These are phyloP conservation scores for Cyberlindnera xylosilytica DNA, from an alignment of 805 yeast genomes.

Conservation along the genomic window DNA sequence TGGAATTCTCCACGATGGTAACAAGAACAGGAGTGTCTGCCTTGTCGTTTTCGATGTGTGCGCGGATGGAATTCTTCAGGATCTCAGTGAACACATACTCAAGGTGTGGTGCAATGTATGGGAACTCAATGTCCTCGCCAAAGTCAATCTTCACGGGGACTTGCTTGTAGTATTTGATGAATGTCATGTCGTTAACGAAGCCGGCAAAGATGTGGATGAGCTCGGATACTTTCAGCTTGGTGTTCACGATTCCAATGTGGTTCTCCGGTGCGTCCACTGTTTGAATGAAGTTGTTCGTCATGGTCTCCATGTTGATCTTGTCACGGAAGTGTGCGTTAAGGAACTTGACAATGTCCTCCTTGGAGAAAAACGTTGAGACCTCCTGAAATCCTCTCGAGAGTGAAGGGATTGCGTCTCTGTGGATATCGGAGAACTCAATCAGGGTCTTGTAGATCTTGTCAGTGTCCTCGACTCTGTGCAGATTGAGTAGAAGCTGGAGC, in stretches of 20 bases:
- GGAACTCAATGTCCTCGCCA: constrained; percentile 58
- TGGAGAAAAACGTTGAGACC: constrained; percentile 44
- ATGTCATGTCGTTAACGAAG: constrained; percentile 78
- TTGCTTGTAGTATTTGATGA: constrained; percentile 76
- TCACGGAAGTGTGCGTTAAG: constrained; percentile 77
- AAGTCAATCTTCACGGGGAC: constrained; percentile 58
- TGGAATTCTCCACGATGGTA: constrained; percentile 38
- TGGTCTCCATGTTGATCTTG: constrained; percentile 79
- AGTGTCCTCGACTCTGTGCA: constrained; percentile 39
- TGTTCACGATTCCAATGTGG: constrained; percentile 65
- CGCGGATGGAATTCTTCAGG: constrained; percentile 82
- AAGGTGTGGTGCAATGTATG: constrained; percentile 83
- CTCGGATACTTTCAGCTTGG: constrained; percentile 58
- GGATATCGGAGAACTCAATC: constrained; percentile 62
- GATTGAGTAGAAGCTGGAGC: constrained; percentile 46
- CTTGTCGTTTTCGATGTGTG: constrained; percentile 69
- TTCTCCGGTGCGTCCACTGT: constrained; percentile 48
- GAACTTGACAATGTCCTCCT: constrained; percentile 53
- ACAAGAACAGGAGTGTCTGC: constrained; percentile 40
- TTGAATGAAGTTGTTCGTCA: constrained; percentile 81
- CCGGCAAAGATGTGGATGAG: constrained; percentile 63
- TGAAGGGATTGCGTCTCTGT: constrained; percentile 79
- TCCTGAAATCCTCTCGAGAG: constrained; percentile 82
- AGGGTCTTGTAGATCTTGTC: constrained; percentile 52
- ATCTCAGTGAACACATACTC: constrained; percentile 87